Evolutionary conservation across 345 rosid genomes (phyloP), one percentile per base, ranked within the genome.

Genomic region (Pistacia integerrima): DNA sequence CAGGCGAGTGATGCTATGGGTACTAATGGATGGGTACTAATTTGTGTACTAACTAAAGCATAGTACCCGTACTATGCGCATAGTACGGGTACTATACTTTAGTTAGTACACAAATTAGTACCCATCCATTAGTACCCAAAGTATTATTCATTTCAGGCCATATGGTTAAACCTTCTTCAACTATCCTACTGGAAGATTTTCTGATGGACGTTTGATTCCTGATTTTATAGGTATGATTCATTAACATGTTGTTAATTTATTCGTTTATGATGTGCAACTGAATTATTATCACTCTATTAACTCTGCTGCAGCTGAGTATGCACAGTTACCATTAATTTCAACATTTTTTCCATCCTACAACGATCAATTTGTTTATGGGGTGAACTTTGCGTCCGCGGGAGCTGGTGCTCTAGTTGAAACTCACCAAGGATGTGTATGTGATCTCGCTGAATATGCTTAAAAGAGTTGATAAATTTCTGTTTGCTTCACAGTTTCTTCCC

Each of bases 81-180:
- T n/a, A n/a, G n/a, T n/a, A n/a, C n/a, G n/a, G n/a, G n/a, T n/a
- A n/a, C n/a, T n/a, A n/a, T n/a, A n/a, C n/a, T n/a, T n/a, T n/a
- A n/a, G n/a, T n/a, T n/a, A n/a, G n/a, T n/a, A n/a, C n/a, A n/a
- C n/a, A n/a, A n/a, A n/a, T n/a, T n/a, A n/a, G n/a, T n/a, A n/a
- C n/a, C n/a, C n/a, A n/a, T n/a, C n/a, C n/a, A n/a, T n/a, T n/a
- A n/a, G n/a, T n/a, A n/a, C n/a, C n/a, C n/a, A n/a, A n/a, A n/a
- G n/a, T n/a, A n/a, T n/a, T n/a, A n/a, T n/a, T n/a, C n/a, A 86
- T 69, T 80, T 64, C 65, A 18, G 30, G 30, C 86, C 86, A 1
- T 83, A 77, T 4, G 83, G 83, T 1, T 71, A 80, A 49, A 70
- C 77, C n/a, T 83, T 77, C 75, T 83, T 83, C 70, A 58, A 22